Percentiles rank a stretch among this genome's conserved stretches.
These are phyloP conservation scores for Pelargonium exstipulatum DNA, from an alignment of 441 rosid genomes.

Conservation along the genomic window DNA sequence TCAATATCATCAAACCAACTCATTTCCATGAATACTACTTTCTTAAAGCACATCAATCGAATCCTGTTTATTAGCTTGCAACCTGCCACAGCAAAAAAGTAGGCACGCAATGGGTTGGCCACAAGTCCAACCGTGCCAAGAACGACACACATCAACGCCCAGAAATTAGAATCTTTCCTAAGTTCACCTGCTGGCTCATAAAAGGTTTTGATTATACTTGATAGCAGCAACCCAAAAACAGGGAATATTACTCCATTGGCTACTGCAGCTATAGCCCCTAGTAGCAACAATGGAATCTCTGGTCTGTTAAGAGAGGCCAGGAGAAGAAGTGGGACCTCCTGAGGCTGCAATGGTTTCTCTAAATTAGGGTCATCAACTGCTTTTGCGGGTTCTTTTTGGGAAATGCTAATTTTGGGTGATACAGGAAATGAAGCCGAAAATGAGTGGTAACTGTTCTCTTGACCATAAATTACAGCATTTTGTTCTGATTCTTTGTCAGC, in stretches of 20 bases:
- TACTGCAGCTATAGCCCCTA: slow-evolving; percentile 49
- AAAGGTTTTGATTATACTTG: slow-evolving; percentile 52
- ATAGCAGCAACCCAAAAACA: slow-evolving; percentile 47
- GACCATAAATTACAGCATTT: slow-evolving; percentile 18
- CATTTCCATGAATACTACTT: slow-evolving; percentile 67
- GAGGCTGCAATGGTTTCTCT: slow-evolving; percentile 17
- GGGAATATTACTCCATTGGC: slow-evolving; percentile 52
- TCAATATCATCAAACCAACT: slow-evolving; percentile 72
- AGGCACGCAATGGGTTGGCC: slow-evolving; percentile 37
- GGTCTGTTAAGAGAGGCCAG: slow-evolving; percentile 55
- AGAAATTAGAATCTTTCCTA: slow-evolving; percentile 37
- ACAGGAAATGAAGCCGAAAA: slow-evolving; percentile 38
- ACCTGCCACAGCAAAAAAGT: slow-evolving; percentile 68
- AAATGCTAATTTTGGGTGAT: slow-evolving; percentile 29
- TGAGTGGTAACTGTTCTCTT: slow-evolving; percentile 24
- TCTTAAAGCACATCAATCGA: slow-evolving; percentile 64
- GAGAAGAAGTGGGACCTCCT: slow-evolving; percentile 39
- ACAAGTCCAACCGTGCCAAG: slow-evolving; percentile 32
- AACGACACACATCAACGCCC: slow-evolving; percentile 41
- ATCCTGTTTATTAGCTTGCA: slow-evolving; percentile 50
- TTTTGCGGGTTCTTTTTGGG: slow-evolving; percentile 21
- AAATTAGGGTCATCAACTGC: slow-evolving; percentile 24
- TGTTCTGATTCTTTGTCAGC: slow-evolving; percentile 28
- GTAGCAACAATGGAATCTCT: slow-evolving; percentile 41
- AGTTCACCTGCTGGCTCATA: slow-evolving; percentile 35